Evolutionary conservation across 192 early-diverging fungal species (phyloP).

Genomic region (Thoreauomyces humboldtii): DNA sequence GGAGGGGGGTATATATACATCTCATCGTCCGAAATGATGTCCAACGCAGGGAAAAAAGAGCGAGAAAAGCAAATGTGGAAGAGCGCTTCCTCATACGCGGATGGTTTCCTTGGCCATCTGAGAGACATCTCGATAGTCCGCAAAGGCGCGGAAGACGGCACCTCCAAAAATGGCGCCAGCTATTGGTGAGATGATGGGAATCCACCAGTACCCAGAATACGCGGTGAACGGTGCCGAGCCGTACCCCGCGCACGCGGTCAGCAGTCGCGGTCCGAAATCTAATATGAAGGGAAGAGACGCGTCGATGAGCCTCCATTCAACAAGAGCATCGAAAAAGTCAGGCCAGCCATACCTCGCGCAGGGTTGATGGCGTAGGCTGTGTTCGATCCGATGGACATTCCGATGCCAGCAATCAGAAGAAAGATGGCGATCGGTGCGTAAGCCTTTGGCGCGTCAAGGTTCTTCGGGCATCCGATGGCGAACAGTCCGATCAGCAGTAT

Average conservation of each 20-base stretch:
- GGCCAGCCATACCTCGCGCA: too few species aligned
- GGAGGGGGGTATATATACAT: too few species aligned
- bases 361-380: conserved; percentile 40
- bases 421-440: conserved; percentile 2
- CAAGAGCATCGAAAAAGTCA: too few species aligned
- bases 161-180: conserved; percentile 29
- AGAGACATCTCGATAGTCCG: neutral
- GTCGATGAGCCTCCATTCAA: too few species aligned
- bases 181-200: conserved; percentile 30
- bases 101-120: too few species aligned
- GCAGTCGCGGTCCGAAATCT: conserved; percentile 37
- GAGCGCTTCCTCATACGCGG: too few species aligned
- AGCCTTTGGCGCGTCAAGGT: neutral
- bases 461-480: neutral
- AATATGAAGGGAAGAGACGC: too few species aligned
- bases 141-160: conserved; percentile 1
- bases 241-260: conserved; percentile 30
- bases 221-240: conserved; percentile 12
- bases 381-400: conserved; percentile 24
- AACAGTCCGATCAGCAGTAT: conserved; percentile 10
- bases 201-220: conserved; percentile 20
- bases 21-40: too few species aligned
- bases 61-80: too few species aligned
- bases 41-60: too few species aligned
- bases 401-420: conserved; percentile 14